Base-by-base conservation (phyloP, 768 basidiomycete species). In the Suillus lakei region DNA sequence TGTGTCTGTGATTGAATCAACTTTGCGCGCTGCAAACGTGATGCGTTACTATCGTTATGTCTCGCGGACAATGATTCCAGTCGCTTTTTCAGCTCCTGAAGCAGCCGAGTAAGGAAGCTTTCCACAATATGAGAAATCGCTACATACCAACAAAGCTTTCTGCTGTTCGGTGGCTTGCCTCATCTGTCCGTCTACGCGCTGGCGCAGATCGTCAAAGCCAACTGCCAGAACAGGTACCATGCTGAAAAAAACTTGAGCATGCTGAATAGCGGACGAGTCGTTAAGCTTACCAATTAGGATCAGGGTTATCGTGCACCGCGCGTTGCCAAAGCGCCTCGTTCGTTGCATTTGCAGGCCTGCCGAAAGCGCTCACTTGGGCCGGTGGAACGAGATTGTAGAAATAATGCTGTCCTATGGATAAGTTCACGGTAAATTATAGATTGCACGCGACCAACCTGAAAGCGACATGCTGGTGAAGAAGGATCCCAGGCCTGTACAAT, bases 361-460 rank as follows among this genome's bases (percentile, higher is more conserved):
- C 88, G 67, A 92, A 96, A 60, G 88, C 69, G 32, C 79, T 81
- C 3, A 91, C 86, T 68, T 89, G 83, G 6, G 79, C 80, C 0
- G 92, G 91, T 69, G 91, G 88, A 5, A 95, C 92, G 16, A 92
- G 79, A 70, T 95, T 95, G 74, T 96, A 95, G 69, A 96, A 96
- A 67, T 86, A 87, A 68, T 92, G 86, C 93, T 95, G 62, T 43
- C 16, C 46, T 7, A 53, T 10, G 38, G 38, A 15, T 68, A 46
- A 71, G 60, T 39, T 9, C 39, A 48, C 13, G 21, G 8, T 62
- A 30, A 21, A 59, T 9, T 16, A 28, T 16, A 21, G 46, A 34
- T 66, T 23, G 12, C 18, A 61, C 12, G 60, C 64, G 41, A 73
- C 83, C 54, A 66, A 93, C 93, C 80, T 95, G 93, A 76, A 96